phyloP scores from a whole-genome alignment of 257 asterid species.

The Penstemon davidsonii region DNA sequence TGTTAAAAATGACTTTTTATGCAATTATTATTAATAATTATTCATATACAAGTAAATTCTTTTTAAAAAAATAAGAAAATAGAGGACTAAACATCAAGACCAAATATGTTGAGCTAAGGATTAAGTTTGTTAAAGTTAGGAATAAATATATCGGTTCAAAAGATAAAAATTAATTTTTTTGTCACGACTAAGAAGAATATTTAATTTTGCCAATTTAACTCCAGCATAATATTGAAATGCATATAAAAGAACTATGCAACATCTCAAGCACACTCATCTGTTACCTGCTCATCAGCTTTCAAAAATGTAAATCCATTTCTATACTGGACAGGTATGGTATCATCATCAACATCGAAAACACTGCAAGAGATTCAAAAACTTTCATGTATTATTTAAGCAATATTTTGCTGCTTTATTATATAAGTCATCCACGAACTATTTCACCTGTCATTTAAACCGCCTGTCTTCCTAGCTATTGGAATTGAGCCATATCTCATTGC shows the following conservation, averaged over 20 bases:
- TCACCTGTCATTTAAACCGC: constrained; percentile 95
- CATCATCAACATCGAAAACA: constrained; percentile 87
- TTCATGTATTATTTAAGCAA: constrained; percentile 15
- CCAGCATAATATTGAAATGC: constrained; percentile 2
- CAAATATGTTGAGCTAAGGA: too few relatives aligned
- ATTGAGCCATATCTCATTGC: constrained; percentile 96
- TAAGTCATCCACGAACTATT: constrained; percentile 19
- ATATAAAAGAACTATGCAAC: neutral
- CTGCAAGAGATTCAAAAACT: constrained; percentile 48
- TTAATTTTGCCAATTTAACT: neutral
- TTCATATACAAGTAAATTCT: too few relatives aligned
- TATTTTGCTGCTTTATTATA: neutral
- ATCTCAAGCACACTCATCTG: constrained; percentile 12
- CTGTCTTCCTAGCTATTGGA: constrained; percentile 90
- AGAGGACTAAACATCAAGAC: too few relatives aligned
- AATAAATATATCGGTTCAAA: too few relatives aligned
- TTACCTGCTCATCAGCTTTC: constrained; percentile 82
- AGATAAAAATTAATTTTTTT: too few relatives aligned
- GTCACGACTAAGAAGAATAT: too few relatives aligned
- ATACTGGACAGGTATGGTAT: constrained; percentile 63
- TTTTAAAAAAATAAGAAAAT: too few relatives aligned
- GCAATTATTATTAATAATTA: too few relatives aligned
- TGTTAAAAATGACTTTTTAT: too few relatives aligned
- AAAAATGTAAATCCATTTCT: constrained; percentile 89
- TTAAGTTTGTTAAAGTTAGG: too few relatives aligned